A percentile compares a stretch with the other conserved stretches of the same genome.
These are phyloP conservation scores for Fusarium sp. DNA, from an alignment of 2,329 filamentous ascomycete genomes.

Conservation along the genomic window DNA sequence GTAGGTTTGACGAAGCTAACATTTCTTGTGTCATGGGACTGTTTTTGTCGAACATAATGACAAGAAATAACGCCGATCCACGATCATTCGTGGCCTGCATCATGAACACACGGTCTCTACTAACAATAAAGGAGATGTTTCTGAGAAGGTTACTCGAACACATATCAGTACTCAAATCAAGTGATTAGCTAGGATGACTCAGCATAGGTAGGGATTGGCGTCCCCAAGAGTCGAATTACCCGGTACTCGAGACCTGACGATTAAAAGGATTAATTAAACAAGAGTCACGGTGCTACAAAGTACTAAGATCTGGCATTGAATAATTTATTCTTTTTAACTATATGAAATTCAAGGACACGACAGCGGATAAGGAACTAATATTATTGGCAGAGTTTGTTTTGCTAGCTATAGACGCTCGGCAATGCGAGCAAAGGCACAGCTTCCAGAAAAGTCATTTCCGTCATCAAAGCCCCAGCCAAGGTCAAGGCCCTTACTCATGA, in stretches of 20 bases:
- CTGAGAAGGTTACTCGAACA: neutral
- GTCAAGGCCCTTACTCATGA: accelerated
- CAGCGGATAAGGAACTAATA: accelerated
- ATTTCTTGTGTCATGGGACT: neutral
- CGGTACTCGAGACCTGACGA: neutral
- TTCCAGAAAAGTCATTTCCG: accelerated
- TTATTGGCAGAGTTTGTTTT: accelerated
- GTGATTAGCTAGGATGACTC: neutral
- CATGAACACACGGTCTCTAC: accelerated
- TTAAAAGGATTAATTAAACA: too few relatives aligned
- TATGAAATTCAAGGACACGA: accelerated
- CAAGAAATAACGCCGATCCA: accelerated
- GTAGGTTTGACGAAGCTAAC: too few relatives aligned
- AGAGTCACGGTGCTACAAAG: accelerated
- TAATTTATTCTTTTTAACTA: accelerated
- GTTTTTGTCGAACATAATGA: neutral
- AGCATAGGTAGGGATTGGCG: neutral
- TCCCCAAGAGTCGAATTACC: neutral
- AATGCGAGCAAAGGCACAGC: accelerated
- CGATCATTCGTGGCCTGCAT: accelerated
- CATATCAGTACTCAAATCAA: neutral
- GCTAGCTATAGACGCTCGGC: accelerated
- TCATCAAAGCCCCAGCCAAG: accelerated
- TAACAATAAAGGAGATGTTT: neutral
- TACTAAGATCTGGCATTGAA: accelerated